phyloP scores from a whole-genome alignment of 1,139 yeast species.

The Taphrina betulina region DNA sequence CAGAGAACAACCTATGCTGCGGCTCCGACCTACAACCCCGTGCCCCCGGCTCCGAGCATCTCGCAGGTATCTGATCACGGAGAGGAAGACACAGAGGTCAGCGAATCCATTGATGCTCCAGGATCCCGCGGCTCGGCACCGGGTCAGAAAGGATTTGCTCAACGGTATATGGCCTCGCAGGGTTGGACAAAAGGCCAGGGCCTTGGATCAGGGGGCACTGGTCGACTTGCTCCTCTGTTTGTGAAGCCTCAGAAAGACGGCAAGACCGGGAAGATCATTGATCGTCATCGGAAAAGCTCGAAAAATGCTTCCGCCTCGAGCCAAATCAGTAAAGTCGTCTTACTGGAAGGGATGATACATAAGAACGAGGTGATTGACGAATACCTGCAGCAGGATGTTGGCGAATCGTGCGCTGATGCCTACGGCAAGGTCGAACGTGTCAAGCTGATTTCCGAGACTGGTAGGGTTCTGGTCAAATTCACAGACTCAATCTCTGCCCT shows the following conservation, averaged over 20 bases:
- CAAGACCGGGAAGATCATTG: constrained; percentile 17
- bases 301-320: neutral
- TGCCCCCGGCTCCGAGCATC: neutral
- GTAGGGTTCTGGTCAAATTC: constrained; percentile 14
- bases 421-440: constrained; percentile 29
- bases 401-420: constrained; percentile 15
- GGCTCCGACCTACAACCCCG: neutral
- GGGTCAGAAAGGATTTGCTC: constrained; percentile 27
- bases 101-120: too few species aligned
- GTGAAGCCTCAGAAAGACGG: constrained; percentile 29
- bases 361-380: constrained; percentile 13
- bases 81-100: too few species aligned
- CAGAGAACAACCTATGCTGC: too few species aligned
- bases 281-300: neutral
- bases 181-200: constrained; percentile 29
- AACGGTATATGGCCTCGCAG: constrained; percentile 28
- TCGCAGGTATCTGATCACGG: too few species aligned
- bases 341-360: constrained; percentile 11
- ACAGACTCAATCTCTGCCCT: constrained; percentile 15
- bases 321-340: neutral
- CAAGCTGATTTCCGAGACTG: neutral
- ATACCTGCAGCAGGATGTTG: constrained; percentile 25
- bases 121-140: constrained; percentile 23
- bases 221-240: constrained; percentile 28
- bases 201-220: constrained; percentile 13